phyloP scores from a whole-genome alignment of 495 filamentous ascomycete genomes.

The Xylaria longipes region DNA sequence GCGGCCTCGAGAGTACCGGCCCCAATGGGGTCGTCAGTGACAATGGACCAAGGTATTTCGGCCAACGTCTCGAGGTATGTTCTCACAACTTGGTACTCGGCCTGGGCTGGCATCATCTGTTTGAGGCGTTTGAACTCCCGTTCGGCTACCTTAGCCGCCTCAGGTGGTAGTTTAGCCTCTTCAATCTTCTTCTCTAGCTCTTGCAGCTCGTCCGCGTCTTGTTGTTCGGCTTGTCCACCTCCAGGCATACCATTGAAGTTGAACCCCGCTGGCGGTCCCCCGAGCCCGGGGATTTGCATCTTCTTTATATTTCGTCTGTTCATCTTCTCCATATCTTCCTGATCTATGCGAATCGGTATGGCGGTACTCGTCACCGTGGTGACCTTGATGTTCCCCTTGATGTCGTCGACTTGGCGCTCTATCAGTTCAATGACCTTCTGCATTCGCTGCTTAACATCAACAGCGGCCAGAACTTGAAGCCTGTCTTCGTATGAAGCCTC shows the following conservation, averaged over 20 bases:
- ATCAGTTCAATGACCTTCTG: constrained; percentile 81
- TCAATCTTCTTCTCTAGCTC: constrained; percentile 88
- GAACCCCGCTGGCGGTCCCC: constrained; percentile 57
- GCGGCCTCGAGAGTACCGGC: constrained; percentile 77
- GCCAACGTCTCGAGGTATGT: constrained; percentile 95
- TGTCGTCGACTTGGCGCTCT: constrained; percentile 74
- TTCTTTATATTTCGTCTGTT: constrained; percentile 59
- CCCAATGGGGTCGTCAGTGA: constrained; percentile 88
- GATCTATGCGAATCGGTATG: constrained; percentile 58
- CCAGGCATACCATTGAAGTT: constrained; percentile 49
- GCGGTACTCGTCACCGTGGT: constrained; percentile 69
- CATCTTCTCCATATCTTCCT: constrained; percentile 47
- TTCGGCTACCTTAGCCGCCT: constrained; percentile 83
- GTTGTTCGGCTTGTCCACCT: constrained; percentile 34
- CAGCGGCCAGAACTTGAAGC: constrained; percentile 77
- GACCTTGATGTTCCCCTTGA: constrained; percentile 83
- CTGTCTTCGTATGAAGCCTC: constrained; percentile 88
- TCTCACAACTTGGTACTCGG: constrained; percentile 90
- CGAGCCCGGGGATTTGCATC: constrained; percentile 50
- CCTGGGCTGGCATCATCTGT: constrained; percentile 94
- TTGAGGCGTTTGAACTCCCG: constrained; percentile 87
- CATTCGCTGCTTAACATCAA: constrained; percentile 78
- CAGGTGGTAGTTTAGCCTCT: constrained; percentile 71
- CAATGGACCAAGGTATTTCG: constrained; percentile 91
- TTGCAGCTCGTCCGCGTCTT: constrained; percentile 65